phyloP scores from a whole-genome alignment of 768 basidiomycete genomes.

The Trametes sanguinea region DNA sequence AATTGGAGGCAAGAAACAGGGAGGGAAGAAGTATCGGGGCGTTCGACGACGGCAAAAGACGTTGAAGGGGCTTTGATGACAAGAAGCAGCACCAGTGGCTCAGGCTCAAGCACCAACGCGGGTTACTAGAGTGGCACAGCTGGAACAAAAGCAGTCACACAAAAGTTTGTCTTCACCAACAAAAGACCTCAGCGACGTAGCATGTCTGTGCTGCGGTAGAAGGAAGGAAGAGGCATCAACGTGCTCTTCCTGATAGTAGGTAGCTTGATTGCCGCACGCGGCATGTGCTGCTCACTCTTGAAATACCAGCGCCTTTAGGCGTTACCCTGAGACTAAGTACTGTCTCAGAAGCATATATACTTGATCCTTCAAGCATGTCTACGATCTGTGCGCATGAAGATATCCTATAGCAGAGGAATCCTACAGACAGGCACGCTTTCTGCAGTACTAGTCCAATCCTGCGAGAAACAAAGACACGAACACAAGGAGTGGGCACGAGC shows the following conservation, averaged over 20 bases:
- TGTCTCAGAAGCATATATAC: background rate
- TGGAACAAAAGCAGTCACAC: background rate
- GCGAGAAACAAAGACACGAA: too few species aligned
- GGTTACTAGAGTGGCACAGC: background rate
- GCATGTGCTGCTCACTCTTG: background rate
- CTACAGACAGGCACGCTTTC: too few species aligned
- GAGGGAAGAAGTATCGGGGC: background rate
- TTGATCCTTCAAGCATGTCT: background rate
- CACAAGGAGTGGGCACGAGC: too few species aligned
- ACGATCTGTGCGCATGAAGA: too few species aligned
- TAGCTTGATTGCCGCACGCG: background rate
- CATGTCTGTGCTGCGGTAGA: background rate
- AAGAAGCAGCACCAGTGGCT: background rate
- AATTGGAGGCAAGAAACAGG: background rate
- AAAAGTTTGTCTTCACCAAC: background rate
- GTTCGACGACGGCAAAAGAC: too few species aligned
- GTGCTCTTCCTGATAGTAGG: background rate
- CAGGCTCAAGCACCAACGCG: constrained; percentile 9
- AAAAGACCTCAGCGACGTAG: background rate
- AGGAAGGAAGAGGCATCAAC: background rate
- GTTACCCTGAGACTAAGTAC: too few species aligned
- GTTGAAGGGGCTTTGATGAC: background rate
- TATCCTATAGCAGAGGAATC: too few species aligned
- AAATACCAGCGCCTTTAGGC: too few species aligned
- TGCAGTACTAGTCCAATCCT: too few species aligned